Evolutionary conservation across 352 stramenopile genomes (phyloP).

Genomic region (Stramenopiles sp.): DNA sequence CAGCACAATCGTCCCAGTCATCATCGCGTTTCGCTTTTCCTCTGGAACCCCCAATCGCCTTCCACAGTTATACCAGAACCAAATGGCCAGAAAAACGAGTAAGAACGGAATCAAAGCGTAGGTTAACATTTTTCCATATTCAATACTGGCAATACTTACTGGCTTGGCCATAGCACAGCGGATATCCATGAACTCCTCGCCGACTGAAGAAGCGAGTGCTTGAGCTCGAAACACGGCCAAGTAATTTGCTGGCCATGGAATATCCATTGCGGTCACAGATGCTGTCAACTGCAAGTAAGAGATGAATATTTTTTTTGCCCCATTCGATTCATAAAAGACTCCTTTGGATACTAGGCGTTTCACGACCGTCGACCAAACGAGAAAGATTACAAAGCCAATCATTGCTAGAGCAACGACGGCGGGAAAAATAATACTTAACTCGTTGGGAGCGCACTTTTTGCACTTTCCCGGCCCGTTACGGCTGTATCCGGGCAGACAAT

Average conservation of each 20-base stretch:
- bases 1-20: background rate
- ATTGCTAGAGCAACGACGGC: background rate
- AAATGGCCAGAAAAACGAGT: background rate
- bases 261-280: background rate
- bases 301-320: constrained; percentile 4
- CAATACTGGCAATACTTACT: background rate
- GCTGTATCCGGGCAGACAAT: constrained; percentile 10
- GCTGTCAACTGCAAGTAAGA: background rate
- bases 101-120: background rate
- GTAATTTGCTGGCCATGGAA: constrained; percentile 6
- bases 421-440: background rate
- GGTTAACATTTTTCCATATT: background rate
- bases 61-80: background rate
- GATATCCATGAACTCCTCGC: background rate
- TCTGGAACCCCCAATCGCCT: background rate
- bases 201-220: background rate
- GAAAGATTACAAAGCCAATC: background rate
- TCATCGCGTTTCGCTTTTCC: background rate
- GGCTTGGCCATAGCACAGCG: background rate
- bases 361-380: background rate
- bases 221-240: background rate
- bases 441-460: background rate
- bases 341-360: background rate
- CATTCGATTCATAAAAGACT: background rate
- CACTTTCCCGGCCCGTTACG: background rate